Conservation (phyloP, 805 yeast genomes). For the Lipomyces spencermartinsiae region DNA sequence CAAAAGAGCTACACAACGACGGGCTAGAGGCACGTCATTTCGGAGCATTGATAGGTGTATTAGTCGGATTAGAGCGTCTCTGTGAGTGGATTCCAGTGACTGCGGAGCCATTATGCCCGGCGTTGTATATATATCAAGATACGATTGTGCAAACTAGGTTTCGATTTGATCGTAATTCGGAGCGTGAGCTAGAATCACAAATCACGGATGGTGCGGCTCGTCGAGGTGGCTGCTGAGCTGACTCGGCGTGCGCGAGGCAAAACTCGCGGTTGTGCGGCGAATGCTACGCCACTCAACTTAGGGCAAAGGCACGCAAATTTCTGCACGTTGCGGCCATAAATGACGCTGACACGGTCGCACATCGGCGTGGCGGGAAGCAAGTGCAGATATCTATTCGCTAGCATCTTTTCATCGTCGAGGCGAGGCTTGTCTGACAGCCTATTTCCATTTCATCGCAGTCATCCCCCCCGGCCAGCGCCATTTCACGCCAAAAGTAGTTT, state of each 20-base stretch:
- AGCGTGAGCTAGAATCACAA: too few relatives aligned
- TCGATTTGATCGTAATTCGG: too few relatives aligned
- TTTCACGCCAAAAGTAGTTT: background rate
- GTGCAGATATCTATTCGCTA: too few relatives aligned
- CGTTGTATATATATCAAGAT: too few relatives aligned
- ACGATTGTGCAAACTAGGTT: too few relatives aligned
- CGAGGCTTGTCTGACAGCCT: too few relatives aligned
- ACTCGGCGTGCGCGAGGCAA: too few relatives aligned
- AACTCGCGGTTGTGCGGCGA: background rate
- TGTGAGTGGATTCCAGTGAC: conserved; percentile 23
- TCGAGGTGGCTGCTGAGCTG: too few relatives aligned
- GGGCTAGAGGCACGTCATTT: conserved; percentile 14
- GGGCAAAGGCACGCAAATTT: background rate
- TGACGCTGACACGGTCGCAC: background rate
- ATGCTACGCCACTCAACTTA: background rate
- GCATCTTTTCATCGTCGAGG: too few relatives aligned
- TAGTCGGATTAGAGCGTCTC: conserved; percentile 16
- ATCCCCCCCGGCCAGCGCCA: background rate
- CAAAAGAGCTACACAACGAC: conserved; percentile 26
- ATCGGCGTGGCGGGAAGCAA: background rate
- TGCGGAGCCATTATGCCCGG: background rate
- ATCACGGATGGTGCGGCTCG: too few relatives aligned
- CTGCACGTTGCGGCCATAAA: background rate
- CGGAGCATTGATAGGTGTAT: conserved; percentile 26
- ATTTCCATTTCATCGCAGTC: background rate